phyloP scores from a whole-genome alignment of 345 rosid species.

The Lepidium didymum region DNA sequence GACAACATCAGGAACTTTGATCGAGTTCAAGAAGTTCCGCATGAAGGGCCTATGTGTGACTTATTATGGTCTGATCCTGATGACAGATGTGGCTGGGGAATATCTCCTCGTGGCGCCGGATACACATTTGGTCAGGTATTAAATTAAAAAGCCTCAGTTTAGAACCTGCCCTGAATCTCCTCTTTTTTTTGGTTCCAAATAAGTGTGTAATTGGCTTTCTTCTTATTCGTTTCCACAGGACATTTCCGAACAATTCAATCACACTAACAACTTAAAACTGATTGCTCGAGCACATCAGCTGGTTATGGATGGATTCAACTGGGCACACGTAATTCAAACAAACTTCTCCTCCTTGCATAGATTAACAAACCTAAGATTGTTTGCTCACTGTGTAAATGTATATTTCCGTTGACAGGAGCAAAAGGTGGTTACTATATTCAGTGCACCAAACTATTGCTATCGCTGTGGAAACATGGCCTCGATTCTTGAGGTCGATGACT shows the following conservation, averaged over 20 bases:
- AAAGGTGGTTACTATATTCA: conserved; percentile 96
- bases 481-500: conserved; percentile 92
- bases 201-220: neutral
- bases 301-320: conserved; percentile 97
- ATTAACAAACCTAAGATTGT: neutral
- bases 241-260: conserved; percentile 95
- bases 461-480: conserved; percentile 99
- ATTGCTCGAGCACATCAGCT: conserved; percentile 98
- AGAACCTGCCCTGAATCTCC: neutral
- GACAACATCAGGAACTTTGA: conserved; percentile 92
- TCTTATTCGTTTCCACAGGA: conserved; percentile 41
- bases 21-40: conserved; percentile 96
- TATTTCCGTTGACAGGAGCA: conserved; percentile 62
- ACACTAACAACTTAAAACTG: conserved; percentile 77
- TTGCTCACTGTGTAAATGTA: neutral
- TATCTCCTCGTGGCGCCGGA: conserved; percentile 98
- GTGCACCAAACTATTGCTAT: conserved; percentile 96
- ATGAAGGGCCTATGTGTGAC: conserved; percentile 99
- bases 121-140: conserved; percentile 95
- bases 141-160: neutral
- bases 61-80: conserved; percentile 99
- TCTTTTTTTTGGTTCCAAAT: neutral
- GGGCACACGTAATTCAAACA: conserved; percentile 75
- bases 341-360: neutral
- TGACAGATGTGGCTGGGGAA: conserved; percentile 98